Evolutionary conservation across 176 grass and related monocot genomes (phyloP), one percentile per base, ranked within the genome.

Genomic region (Oryza meridionalis): DNA sequence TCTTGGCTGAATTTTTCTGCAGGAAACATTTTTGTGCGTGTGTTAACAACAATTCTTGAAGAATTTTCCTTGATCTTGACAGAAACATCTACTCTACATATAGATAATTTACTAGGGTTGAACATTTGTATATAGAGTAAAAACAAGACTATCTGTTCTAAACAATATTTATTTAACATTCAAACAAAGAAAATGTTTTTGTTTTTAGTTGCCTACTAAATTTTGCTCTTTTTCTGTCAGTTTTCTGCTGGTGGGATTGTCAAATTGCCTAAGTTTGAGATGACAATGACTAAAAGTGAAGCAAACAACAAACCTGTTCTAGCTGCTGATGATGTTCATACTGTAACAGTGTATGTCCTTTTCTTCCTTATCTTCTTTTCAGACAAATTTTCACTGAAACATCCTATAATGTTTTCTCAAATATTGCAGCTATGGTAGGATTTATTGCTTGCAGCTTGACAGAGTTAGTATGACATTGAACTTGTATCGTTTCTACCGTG

Each of bases 371-470:
- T n/a, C 35, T 90, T 70, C 25, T 45, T 66, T 79, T 66, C 17
- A 9, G 37, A 24, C 7, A 53, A 44, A 11, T 38, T 77, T 81
- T 68, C 24, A 77, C 71, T 53, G 62, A 46, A 65, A 65, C 47
- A 22, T 50, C 25, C 25, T 58, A 50, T 89, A 67, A 47, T 42
- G 47, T 83, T 44, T 31, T 78, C 55, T 75, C 26, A 37, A 76
- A 70, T 86, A 69, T 87, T 85, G 76, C 93, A 98, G 96, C 29
- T 98, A 98, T 50, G 91, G 96, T 85, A 98, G 96, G 78, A 94
- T 98, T 90, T 98, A 95, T 70, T 98, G 96, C 75, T 81, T 98
- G 79, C 96, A 98, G 85, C 82, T 88, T 77, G 96, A 98, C 91
- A 90, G 83, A 84, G 81, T 93, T 77, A 80, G 77, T 13, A 98